Base-by-base conservation (phyloP, 108 stramenopile genomes). In the Fragilariopsis cylindrus region DNA sequence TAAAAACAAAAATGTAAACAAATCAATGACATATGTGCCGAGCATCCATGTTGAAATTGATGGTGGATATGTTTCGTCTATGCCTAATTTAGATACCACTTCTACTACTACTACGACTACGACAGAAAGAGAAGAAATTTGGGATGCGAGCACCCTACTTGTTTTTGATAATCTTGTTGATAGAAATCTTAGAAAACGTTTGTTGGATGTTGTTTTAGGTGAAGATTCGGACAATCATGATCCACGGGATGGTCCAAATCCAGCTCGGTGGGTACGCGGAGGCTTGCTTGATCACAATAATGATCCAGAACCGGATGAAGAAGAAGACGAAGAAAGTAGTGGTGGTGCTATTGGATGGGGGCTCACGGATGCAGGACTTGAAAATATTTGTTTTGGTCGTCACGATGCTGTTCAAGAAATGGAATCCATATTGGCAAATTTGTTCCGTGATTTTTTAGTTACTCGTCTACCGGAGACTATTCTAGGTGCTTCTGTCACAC, bases 401-500 rank as follows among this genome's bases (percentile, higher is more conserved):
- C 86, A 87, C 65, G 75, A 78, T 57, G 86, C 88, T 1, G 77
- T 89, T 48, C 71, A 71, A 7, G 86, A 87, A 58, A 81, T 89
- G 60, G 88, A 89, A 66, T 49, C 60, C 5, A 87, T 63, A 4
- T 48, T 89, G 8, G 57, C 76, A 3, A 57, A 85, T 41, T 56
- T 89, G 4, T 89, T 89, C 75, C 67, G 82, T 3, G 50, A 78
- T 6, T 89, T 87, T 56, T 58, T 78, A 19, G 84, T 86, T 0
- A 66, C 75, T 30, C 72, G 84, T 5, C 75, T 89, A 4, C 86
- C 88, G 6, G 88, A 89, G 56, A 87, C 88, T 50, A 87, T 89
- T 5, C 68, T 86, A 45, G 88, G 88, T 30, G 79, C 50, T 5
- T 73, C 60, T 47, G 85, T 89, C 12, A 77, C 87, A 16, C 90